Percentiles rank a stretch among this genome's conserved stretches.
These are phyloP conservation scores for Phoenix roebelenii DNA, from an alignment of 176 grass and related monocot genomes.

Conservation along the genomic window DNA sequence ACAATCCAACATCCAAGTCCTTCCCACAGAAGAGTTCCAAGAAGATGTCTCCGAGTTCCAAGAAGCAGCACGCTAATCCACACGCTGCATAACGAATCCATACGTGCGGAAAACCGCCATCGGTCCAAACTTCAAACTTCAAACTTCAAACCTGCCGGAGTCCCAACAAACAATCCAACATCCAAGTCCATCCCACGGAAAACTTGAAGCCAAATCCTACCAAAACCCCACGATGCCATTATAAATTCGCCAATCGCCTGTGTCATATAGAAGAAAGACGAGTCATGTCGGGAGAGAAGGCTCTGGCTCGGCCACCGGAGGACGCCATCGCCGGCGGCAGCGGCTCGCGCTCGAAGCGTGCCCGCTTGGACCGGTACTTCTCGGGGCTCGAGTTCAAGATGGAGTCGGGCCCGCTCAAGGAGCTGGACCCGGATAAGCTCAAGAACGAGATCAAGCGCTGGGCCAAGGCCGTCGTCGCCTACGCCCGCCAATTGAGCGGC, in stretches of 20 bases:
- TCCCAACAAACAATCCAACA: too few relatives aligned
- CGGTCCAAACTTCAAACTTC: too few relatives aligned
- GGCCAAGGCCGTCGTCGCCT: constrained; percentile 9
- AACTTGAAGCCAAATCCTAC: too few relatives aligned
- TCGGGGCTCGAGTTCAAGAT: constrained; percentile 2
- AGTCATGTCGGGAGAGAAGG: neutral
- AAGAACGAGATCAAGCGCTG: constrained; percentile 7
- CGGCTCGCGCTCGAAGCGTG: neutral
- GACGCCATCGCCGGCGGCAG: neutral
- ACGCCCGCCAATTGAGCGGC: constrained; percentile 1
- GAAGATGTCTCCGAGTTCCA: neutral
- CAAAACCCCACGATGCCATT: too few relatives aligned
- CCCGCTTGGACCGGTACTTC: neutral
- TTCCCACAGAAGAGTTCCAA: too few relatives aligned
- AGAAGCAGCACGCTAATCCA: neutral
- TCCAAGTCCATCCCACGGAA: too few relatives aligned
- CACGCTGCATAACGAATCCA: neutral
- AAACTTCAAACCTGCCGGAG: too few relatives aligned
- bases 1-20: too few relatives aligned
- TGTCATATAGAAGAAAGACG: too few relatives aligned
- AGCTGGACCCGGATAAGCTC: constrained; percentile 10
- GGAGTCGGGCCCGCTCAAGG: constrained; percentile 2
- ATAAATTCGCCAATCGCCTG: too few relatives aligned
- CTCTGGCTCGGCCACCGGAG: neutral
- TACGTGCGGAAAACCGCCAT: neutral